Evolutionary conservation across 73 alveolate species (phyloP).

Genomic region (Paramecium caudatum): DNA sequence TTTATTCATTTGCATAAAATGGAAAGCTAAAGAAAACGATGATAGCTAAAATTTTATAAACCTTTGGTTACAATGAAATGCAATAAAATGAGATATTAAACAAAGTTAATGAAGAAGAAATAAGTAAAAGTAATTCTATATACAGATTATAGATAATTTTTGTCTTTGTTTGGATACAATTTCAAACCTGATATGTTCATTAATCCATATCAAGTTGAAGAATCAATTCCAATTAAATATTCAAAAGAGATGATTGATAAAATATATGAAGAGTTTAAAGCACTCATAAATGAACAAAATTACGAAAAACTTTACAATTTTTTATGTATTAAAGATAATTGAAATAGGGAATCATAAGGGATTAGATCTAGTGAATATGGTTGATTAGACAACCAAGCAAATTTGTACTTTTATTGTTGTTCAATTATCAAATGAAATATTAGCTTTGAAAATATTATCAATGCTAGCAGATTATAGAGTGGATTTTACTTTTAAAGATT

Average conservation of each 20-base stretch:
- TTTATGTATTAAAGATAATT: not conserved
- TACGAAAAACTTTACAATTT: not conserved
- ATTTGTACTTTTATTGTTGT: conserved; percentile 60
- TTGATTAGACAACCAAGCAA: conserved; percentile 58
- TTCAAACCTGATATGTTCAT: not conserved
- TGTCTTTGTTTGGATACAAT: not conserved
- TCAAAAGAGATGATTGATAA: not conserved
- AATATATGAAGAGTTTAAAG: conserved; percentile 56
- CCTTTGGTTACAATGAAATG: not conserved
- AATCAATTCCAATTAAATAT: not conserved
- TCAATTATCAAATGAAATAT: conserved; percentile 26
- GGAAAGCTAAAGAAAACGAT: too few relatives aligned
- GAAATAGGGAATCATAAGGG: conserved; percentile 39
- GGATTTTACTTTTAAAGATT: conserved; percentile 69
- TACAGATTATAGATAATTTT: conserved; percentile 11
- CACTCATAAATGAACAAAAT: not conserved
- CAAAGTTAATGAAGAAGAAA: conserved; percentile 23
- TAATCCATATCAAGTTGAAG: not conserved
- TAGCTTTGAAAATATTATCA: conserved; percentile 36
- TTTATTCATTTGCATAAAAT: too few relatives aligned
- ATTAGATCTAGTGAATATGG: conserved; percentile 52
- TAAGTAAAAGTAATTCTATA: conserved; percentile 39
- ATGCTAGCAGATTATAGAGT: conserved; percentile 64
- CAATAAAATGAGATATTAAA: not conserved
- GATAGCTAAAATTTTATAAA: not conserved